Evolutionary conservation across 106 monocot genomes (phyloP).

Genomic region (Ottelia alismoides): DNA sequence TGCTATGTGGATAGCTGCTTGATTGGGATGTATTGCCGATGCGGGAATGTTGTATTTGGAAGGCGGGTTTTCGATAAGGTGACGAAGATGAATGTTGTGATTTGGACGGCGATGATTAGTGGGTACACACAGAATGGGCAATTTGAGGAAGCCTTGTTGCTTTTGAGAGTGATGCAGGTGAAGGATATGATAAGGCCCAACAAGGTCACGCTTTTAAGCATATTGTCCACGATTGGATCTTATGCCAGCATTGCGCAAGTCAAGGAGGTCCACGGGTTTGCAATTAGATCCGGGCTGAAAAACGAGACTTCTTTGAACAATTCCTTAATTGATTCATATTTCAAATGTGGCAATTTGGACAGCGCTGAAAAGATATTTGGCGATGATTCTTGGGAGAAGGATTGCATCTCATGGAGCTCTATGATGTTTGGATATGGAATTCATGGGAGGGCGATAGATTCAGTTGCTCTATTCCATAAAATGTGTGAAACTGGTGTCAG

Average conservation of each 20-base stretch:
- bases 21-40: constrained; percentile 49
- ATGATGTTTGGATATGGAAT: constrained; percentile 53
- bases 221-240: constrained; percentile 49
- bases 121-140: constrained; percentile 44
- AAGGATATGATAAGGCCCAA: constrained; percentile 30
- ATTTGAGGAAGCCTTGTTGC: constrained; percentile 35
- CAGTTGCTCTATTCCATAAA: constrained; percentile 34
- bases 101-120: constrained; percentile 59
- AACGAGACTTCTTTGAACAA: constrained; percentile 49
- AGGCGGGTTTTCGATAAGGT: constrained; percentile 46
- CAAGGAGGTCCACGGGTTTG: constrained; percentile 61
- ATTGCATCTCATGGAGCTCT: constrained; percentile 75
- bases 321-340: constrained; percentile 72
- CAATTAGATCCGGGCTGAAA: constrained; percentile 20
- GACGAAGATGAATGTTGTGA: constrained; percentile 40
- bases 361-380: constrained; percentile 40
- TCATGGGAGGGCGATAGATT: constrained; percentile 63
- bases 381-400: constrained; percentile 55
- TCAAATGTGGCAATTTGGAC: constrained; percentile 53
- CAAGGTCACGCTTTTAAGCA: constrained; percentile 37
- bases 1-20: constrained; percentile 51
- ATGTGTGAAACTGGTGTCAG: constrained; percentile 34
- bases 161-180: constrained; percentile 41
- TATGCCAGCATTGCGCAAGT: constrained; percentile 29
- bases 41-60: constrained; percentile 13